A percentile compares a stretch with the other conserved stretches of the same genome.
These are phyloP conservation scores for Gelatoporia subvermispora DNA, from an alignment of 768 basidiomycete genomes.

Conservation along the genomic window DNA sequence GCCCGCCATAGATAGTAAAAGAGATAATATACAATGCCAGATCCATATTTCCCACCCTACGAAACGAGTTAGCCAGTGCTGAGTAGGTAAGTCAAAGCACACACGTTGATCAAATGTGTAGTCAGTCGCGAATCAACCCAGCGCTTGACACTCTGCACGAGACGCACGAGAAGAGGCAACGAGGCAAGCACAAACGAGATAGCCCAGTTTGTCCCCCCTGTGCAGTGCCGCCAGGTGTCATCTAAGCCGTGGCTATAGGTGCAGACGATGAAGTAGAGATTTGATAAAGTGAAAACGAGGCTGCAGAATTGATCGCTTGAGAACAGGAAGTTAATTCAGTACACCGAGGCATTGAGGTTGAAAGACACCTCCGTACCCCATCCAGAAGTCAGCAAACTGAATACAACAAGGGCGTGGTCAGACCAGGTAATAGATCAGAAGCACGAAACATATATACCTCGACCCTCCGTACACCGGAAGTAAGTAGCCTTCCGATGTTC, in stretches of 20 bases:
- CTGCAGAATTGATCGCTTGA: conserved; percentile 79
- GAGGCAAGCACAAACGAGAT: conserved; percentile 51
- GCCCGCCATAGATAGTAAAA: conserved; percentile 80
- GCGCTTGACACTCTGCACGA: conserved; percentile 84
- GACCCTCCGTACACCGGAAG: conserved; percentile 66
- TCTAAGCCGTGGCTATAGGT: conserved; percentile 57
- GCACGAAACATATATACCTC: conserved; percentile 50
- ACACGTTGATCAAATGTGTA: conserved; percentile 86
- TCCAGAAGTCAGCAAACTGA: conserved; percentile 91
- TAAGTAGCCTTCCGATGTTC: conserved; percentile 54
- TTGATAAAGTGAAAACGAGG: conserved; percentile 67
- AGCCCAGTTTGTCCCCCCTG: conserved; percentile 52
- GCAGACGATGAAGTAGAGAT: conserved; percentile 72
- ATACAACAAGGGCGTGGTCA: too few species aligned
- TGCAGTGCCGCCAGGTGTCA: conserved; percentile 44
- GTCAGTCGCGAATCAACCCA: conserved; percentile 69
- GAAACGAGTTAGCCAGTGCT: not conserved
- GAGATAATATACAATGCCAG: conserved; percentile 59
- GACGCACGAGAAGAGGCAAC: conserved; percentile 71
- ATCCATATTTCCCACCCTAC: conserved; percentile 81
- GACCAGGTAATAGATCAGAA: too few species aligned
- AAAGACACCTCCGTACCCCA: conserved; percentile 47
- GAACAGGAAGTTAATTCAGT: not conserved
- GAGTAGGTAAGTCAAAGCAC: conserved; percentile 16
- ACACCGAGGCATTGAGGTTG: not conserved